Percentiles rank a stretch among this genome's conserved stretches.
Evolutionary conservation across 257 asterid genomes (phyloP).

Genomic region (Solanum dulcamara): DNA sequence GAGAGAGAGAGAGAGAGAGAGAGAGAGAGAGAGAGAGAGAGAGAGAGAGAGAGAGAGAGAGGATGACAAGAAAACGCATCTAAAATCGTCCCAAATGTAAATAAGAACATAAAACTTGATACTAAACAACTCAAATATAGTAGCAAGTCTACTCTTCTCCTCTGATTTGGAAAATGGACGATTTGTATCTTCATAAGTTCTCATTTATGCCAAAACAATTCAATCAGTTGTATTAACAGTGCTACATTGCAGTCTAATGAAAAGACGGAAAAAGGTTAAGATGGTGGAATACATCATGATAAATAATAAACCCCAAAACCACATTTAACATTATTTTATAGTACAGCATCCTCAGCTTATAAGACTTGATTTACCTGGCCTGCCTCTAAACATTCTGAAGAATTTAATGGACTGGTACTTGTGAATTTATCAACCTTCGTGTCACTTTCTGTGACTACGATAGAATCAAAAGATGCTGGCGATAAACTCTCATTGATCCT

Average conservation of each 20-base stretch:
- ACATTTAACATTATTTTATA: neutral
- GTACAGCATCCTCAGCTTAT: neutral
- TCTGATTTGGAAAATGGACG: neutral
- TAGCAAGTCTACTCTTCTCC: neutral
- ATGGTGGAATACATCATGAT: neutral
- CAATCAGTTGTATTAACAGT: neutral
- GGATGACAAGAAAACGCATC: neutral
- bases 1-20: neutral
- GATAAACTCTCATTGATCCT: slow-evolving; percentile 51
- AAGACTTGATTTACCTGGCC: slow-evolving; percentile 24
- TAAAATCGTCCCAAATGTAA: neutral
- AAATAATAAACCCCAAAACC: neutral
- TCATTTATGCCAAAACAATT: neutral
- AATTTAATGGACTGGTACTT: slow-evolving; percentile 31
- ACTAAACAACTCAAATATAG: neutral
- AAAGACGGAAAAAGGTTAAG: neutral
- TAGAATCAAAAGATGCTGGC: slow-evolving; percentile 60
- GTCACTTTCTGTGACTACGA: slow-evolving; percentile 47
- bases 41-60: neutral
- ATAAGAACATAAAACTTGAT: neutral
- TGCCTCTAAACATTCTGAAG: slow-evolving; percentile 47
- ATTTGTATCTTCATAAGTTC: neutral
- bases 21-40: neutral
- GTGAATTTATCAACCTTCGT: slow-evolving; percentile 40
- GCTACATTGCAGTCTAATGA: neutral